These are phyloP conservation scores for Massariosphaeria phaeospora DNA, from an alignment of 495 filamentous ascomycete species.

Conservation along the genomic window DNA sequence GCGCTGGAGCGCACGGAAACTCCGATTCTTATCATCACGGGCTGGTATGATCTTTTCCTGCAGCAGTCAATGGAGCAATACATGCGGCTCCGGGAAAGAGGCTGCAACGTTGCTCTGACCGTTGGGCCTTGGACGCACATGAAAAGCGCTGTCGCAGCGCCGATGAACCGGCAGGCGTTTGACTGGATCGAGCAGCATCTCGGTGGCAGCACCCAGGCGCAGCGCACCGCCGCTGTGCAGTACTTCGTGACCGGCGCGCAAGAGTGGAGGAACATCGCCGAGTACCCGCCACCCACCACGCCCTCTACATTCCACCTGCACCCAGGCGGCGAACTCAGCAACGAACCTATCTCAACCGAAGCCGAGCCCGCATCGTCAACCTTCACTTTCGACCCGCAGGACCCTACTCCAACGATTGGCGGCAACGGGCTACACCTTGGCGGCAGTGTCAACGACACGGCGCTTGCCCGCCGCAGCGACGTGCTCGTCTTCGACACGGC, in stretches of 20 bases:
- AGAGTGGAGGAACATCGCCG: conserved; percentile 3
- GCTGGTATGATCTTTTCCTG: conserved; percentile 11
- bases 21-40: neutral
- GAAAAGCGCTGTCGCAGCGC: neutral
- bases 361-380: too few species aligned
- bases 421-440: too few species aligned
- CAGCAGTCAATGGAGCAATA: conserved; percentile 11
- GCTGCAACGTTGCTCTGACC: neutral
- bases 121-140: conserved; percentile 10
- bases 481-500: conserved; percentile 4
- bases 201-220: neutral
- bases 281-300: too few species aligned
- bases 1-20: conserved; percentile 4
- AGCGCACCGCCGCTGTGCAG: neutral
- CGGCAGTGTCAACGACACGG: too few species aligned
- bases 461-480: too few species aligned
- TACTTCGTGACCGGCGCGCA: conserved; percentile 14
- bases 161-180: neutral
- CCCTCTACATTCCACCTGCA: too few species aligned
- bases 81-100: neutral
- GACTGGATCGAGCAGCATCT: conserved; percentile 6
- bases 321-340: too few species aligned
- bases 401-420: too few species aligned
- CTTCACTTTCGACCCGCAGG: too few species aligned
- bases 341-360: too few species aligned